phyloP scores from a whole-genome alignment of 208 protist genomes.

The Endotrypanum monterogeii region DNA sequence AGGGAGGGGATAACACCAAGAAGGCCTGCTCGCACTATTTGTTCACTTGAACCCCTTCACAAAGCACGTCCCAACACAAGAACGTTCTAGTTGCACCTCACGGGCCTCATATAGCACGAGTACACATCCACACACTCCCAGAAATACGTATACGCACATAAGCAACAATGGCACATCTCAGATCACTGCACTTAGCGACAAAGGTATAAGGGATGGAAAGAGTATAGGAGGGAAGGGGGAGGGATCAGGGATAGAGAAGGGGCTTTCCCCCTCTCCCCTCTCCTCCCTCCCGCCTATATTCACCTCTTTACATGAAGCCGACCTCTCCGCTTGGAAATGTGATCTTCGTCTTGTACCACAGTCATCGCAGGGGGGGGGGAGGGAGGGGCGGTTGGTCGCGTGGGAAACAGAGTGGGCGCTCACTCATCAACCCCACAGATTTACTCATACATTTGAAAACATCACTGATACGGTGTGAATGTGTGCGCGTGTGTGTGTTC shows the following conservation, averaged over 20 bases:
- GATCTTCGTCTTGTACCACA: constrained; percentile 18
- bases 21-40: neutral
- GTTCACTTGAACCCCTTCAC: neutral
- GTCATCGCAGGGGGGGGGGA: neutral
- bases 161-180: constrained; percentile 15
- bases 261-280: neutral
- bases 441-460: neutral
- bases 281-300: neutral
- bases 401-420: neutral
- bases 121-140: constrained; percentile 4
- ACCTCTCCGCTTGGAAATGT: constrained; percentile 44
- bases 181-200: constrained; percentile 41
- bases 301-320: neutral
- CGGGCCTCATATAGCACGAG: neutral
- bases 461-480: neutral
- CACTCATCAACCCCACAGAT: neutral
- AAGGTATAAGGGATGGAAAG: constrained; percentile 18
- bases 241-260: neutral
- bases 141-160: constrained; percentile 1
- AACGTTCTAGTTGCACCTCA: neutral
- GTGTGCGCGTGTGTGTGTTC: neutral
- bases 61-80: neutral
- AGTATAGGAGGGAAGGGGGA: neutral
- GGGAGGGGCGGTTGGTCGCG: no score
- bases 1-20: neutral